phyloP scores from a whole-genome alignment of 306 rosid species.

The Cucurbita pepo region DNA sequence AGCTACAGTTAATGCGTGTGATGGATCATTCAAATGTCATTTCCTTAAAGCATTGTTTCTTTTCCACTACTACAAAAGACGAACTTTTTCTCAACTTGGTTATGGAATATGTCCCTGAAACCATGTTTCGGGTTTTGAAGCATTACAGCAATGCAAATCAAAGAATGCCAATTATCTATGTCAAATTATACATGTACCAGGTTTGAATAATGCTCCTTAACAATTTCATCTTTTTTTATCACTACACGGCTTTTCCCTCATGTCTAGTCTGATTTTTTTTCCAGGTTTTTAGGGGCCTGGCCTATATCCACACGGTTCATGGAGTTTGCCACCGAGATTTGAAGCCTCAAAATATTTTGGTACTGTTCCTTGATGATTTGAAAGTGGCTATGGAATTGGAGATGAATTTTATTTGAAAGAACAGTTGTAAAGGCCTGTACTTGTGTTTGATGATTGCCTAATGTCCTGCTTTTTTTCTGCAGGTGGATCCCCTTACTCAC shows the following conservation, averaged over 20 bases:
- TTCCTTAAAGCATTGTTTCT: constrained; percentile 87
- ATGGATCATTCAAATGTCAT: constrained; percentile 96
- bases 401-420: not conserved
- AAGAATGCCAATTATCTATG: constrained; percentile 78
- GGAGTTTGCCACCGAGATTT: constrained; percentile 92
- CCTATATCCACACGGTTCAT: constrained; percentile 80
- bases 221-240: not conserved
- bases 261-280: not conserved
- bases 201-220: constrained; percentile 16
- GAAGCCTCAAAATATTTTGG: constrained; percentile 96
- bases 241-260: constrained; percentile 4
- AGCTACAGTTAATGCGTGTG: constrained; percentile 85
- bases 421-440: not conserved
- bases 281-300: constrained; percentile 88
- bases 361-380: constrained; percentile 11
- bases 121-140: constrained; percentile 71
- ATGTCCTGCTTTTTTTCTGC: constrained; percentile 14
- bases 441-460: constrained; percentile 1
- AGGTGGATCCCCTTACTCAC: constrained; percentile 95
- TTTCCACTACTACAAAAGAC: constrained; percentile 75
- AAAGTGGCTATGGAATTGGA: not conserved
- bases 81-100: constrained; percentile 94
- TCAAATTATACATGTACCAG: constrained; percentile 92
- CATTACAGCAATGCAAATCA: constrained; percentile 68
- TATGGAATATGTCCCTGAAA: constrained; percentile 94